Evolutionary conservation across 163 green algal species (phyloP), one percentile per base, ranked within the genome.

Genomic region (Picocystis sp.): DNA sequence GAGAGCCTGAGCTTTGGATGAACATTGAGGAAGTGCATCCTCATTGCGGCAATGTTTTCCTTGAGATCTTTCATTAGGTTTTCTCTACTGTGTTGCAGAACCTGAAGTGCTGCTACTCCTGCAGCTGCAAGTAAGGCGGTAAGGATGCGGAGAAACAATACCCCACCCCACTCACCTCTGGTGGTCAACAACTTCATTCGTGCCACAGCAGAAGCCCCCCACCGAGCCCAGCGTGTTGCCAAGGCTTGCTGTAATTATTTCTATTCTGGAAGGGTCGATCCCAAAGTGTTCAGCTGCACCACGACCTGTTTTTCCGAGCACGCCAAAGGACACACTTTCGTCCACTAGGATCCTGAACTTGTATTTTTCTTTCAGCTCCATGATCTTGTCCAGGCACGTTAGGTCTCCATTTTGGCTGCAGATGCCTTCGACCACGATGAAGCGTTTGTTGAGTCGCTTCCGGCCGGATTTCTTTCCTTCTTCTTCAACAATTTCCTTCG

Each of bases 121-220:
- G 75, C 67, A 11, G 70, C 77, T 9, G 89, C 49, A 96, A 67
- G 67, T 88, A 96, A 44, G 90, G 90, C 17, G 90, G 90, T 63
- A 95, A 75, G 2, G 80, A 86, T 8, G 90, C 90, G 1, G 71
- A 89, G 76, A 96, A 99, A 67, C 80, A 89, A 76, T 99, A 99
- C 47, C 90, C 90, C 15, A 46, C 22, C 35, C 63, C 70, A 34
- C 47, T 71, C 22, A 78, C 14, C 69, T 57, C 70, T 97, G 88
- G 65, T 95, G 89, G 62, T 95, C 88, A 34, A 91, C 79, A 25
- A 90, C 76, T 58, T 89, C 73, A 15, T 70, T 67, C 42, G 72
- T 71, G 15, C 87, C 87, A 13, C 78, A 76, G 59, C 86, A 95
- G 67, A 96, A 96, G 47, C 88, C 90, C 14, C 90, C 90, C 6